Evolutionary conservation across 140 eudicot species (phyloP).

Genomic region (Ambrosia hybrid): DNA sequence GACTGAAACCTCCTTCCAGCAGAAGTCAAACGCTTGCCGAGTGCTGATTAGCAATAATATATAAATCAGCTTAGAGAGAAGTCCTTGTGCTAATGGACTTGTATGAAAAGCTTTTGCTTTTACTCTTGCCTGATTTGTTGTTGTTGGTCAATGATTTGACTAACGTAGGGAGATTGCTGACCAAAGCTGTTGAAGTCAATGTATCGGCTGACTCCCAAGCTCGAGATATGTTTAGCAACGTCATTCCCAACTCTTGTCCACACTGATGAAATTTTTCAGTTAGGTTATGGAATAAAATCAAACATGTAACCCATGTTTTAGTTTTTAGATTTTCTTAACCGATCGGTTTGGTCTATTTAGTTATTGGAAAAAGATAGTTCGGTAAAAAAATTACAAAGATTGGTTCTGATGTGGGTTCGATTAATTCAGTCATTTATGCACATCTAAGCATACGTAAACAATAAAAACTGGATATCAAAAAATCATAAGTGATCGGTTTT

Average conservation of each 20-base stretch:
- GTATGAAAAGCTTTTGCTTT: conserved; percentile 25
- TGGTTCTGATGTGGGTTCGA: too few species aligned
- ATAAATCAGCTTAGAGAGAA: conserved; percentile 25
- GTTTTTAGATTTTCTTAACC: too few species aligned
- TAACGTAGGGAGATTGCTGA: conserved; percentile 59
- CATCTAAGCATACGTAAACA: too few species aligned
- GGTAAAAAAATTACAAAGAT: too few species aligned
- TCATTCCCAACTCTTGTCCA: conserved; percentile 85
- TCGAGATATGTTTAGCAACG: conserved; percentile 69
- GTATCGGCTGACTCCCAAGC: conserved; percentile 95
- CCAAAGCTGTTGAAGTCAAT: conserved; percentile 61
- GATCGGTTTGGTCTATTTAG: too few species aligned
- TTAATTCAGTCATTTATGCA: too few species aligned
- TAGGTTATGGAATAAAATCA: too few species aligned
- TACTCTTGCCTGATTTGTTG: conserved; percentile 72
- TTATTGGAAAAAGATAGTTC: too few species aligned
- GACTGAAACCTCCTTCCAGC: conserved; percentile 98
- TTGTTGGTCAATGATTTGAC: conserved; percentile 46
- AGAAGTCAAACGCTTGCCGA: conserved; percentile 80
- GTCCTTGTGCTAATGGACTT: conserved; percentile 7
- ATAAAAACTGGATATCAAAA: too few species aligned
- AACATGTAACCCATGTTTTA: too few species aligned
- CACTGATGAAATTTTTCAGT: conserved; percentile 44
- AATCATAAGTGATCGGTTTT: too few species aligned
- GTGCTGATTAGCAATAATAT: conserved; percentile 57